Percentiles rank a stretch among this genome's conserved stretches.
These are phyloP conservation scores for Marasmius oreades DNA, from an alignment of 1,284 basidiomycete species.

Conservation along the genomic window DNA sequence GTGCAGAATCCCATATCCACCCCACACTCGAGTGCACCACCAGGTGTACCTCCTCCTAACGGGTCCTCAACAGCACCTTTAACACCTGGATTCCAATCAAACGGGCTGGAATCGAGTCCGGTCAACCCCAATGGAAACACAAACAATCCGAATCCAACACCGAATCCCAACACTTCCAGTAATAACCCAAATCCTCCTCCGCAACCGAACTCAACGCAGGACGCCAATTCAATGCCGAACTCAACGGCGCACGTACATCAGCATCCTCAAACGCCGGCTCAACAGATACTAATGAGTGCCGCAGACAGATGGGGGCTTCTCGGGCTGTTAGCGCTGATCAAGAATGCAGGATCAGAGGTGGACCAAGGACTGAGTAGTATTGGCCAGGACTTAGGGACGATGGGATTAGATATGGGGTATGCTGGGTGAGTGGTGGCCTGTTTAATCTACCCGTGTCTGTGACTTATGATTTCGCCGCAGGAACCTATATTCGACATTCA, in stretches of 20 bases:
- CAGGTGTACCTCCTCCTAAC: slow-evolving; percentile 46
- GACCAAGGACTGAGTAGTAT: slow-evolving; percentile 86
- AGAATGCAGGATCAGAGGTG: slow-evolving; percentile 74
- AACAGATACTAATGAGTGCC: slow-evolving; percentile 91
- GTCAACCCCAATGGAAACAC: slow-evolving; percentile 4
- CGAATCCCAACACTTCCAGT: slow-evolving; percentile 25
- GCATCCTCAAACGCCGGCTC: slow-evolving; percentile 85
- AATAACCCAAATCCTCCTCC: slow-evolving; percentile 14
- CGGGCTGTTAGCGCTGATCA: slow-evolving; percentile 88
- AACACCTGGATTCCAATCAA: slow-evolving; percentile 33
- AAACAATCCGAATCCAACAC: slow-evolving; percentile 20
- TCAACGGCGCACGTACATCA: slow-evolving; percentile 35
- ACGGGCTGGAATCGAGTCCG: slow-evolving; percentile 25
- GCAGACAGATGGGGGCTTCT: slow-evolving; percentile 95
- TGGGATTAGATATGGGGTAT: slow-evolving; percentile 89
- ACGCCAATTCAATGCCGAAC: slow-evolving; percentile 25
- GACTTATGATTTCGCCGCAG: slow-evolving; percentile 34
- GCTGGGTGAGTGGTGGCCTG: slow-evolving; percentile 60
- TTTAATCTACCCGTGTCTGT: not conserved
- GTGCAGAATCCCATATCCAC: slow-evolving; percentile 13
- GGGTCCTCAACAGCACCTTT: slow-evolving; percentile 26
- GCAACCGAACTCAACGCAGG: slow-evolving; percentile 25
- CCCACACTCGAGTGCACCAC: slow-evolving; percentile 30
- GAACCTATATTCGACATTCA: slow-evolving; percentile 90
- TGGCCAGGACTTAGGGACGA: slow-evolving; percentile 89